Base-by-base conservation (phyloP, 164 flowering plant species). In the Tetracentron sinense region DNA sequence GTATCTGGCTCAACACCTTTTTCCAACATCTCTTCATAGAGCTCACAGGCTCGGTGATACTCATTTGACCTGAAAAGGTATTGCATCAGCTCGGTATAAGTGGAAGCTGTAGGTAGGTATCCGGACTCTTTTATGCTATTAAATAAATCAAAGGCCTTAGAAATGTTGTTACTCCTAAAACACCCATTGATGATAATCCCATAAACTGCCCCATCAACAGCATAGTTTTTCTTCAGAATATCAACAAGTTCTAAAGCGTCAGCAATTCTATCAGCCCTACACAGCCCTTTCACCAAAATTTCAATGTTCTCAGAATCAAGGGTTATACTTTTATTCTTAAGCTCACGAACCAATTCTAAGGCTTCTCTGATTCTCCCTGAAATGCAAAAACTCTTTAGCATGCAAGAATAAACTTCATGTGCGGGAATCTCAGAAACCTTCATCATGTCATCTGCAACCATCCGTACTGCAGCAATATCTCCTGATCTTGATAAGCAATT, bases 161-260 rank as follows among this genome's bases (percentile, higher is more conserved):
- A 58, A 31, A 81, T n/a, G 19, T 84, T 79, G 55, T 77, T 77
- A 68, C 61, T 77, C 67, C 81, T 80, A 76, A 88, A 77, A 69
- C 77, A 80, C 35, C 82, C 87, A 67, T 58, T 70, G 54, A 92
- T 74, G 46, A 90, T 53, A 50, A 74, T 66, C 46, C 77, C 91
- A 78, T 85, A 85, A 58, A 82, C 62, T 61, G 76, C 77, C 46
- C 61, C 83, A 68, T 72, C 74, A 58, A 77, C 75, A 15, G 52
- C 29, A 44, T 61, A 23, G 62, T 52, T 79, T 63, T 72, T 83
- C 76, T 85, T 80, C 86, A 83, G 74, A n/a, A 86, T 82, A 27
- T 83, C 83, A 64, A 88, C 64, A 58, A 92, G 76, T 67, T 92
- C 95, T 61, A 82, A 33, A 22, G 96, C 98, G 74, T 90, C 93